Evolutionary conservation across 495 filamentous ascomycete genomes (phyloP).

Genomic region (Trichoderma parareesei): DNA sequence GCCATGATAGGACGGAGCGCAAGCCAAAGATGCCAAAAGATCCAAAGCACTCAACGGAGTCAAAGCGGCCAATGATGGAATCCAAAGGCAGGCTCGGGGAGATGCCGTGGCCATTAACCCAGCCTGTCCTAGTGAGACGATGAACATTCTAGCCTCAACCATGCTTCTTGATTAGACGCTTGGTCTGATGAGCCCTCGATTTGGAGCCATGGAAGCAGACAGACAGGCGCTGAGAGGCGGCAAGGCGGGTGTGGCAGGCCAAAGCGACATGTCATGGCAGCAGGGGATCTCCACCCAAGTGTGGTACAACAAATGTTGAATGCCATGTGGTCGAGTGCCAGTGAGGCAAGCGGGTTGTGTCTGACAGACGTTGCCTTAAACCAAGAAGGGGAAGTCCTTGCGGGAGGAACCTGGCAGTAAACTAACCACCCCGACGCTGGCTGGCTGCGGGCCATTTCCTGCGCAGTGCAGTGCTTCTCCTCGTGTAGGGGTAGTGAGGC

Average conservation of each 20-base stretch:
- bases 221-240: background rate
- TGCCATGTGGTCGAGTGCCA: conserved; percentile 8
- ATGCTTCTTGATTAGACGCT: background rate
- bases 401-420: background rate
- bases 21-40: background rate
- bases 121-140: background rate
- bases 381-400: conserved; percentile 8
- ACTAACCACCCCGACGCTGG: background rate
- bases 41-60: background rate
- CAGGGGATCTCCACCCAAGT: conserved; percentile 4
- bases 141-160: background rate
- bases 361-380: background rate
- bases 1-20: background rate
- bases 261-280: conserved; percentile 3
- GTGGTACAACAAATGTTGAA: background rate
- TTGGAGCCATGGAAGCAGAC: background rate
- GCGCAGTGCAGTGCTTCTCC: background rate
- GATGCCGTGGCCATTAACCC: background rate
- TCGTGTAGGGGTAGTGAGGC: background rate
- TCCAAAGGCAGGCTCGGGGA: background rate
- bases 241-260: background rate
- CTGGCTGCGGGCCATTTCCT: background rate
- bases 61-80: no score
- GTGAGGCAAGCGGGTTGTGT: conserved; percentile 6
- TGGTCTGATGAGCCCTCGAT: background rate